Conservation (phyloP, 805 yeast species). For the Monosporozyma servazzii region DNA sequence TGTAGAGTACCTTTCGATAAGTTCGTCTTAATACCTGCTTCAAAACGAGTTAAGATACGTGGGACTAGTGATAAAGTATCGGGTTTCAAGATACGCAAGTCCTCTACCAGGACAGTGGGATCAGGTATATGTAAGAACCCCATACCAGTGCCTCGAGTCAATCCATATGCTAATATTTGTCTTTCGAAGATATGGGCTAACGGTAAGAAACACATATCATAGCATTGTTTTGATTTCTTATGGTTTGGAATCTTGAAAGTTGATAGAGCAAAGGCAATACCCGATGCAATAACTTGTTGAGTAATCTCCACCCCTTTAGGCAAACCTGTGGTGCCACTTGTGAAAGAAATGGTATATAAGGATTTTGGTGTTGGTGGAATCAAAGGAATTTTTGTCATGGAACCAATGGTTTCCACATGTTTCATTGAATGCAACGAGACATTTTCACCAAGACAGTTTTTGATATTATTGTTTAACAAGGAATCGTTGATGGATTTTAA, state of each 20-base stretch:
- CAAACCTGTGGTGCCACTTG: constrained; percentile 68
- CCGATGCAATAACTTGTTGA: constrained; percentile 44
- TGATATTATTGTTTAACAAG: constrained; percentile 15
- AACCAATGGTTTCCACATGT: constrained; percentile 35
- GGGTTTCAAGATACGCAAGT: constrained; percentile 47
- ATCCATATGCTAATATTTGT: constrained; percentile 34
- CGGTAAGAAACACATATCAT: constrained; percentile 41
- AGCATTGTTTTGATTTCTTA: constrained; percentile 20
- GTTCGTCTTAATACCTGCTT: constrained; percentile 45
- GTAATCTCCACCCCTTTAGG: constrained; percentile 63
- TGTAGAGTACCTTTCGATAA: constrained; percentile 16
- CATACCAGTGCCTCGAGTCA: constrained; percentile 40
- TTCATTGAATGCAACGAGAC: constrained; percentile 36
- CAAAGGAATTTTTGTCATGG: constrained; percentile 34
- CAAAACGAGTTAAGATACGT: constrained; percentile 52
- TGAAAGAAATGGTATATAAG: constrained; percentile 55
- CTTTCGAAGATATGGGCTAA: constrained; percentile 54
- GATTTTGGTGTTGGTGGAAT: constrained; percentile 45
- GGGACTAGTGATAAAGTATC: constrained; percentile 50
- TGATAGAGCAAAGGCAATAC: constrained; percentile 36
- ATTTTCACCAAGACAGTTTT: constrained; percentile 25
- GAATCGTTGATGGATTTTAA: constrained; percentile 28
- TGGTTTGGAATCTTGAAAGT: constrained; percentile 24
- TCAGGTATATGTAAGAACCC: constrained; percentile 49
- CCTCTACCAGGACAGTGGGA: constrained; percentile 48